Evolutionary conservation across 1,284 basidiomycete genomes (phyloP).

Genomic region (Trichosporon ovoides): DNA sequence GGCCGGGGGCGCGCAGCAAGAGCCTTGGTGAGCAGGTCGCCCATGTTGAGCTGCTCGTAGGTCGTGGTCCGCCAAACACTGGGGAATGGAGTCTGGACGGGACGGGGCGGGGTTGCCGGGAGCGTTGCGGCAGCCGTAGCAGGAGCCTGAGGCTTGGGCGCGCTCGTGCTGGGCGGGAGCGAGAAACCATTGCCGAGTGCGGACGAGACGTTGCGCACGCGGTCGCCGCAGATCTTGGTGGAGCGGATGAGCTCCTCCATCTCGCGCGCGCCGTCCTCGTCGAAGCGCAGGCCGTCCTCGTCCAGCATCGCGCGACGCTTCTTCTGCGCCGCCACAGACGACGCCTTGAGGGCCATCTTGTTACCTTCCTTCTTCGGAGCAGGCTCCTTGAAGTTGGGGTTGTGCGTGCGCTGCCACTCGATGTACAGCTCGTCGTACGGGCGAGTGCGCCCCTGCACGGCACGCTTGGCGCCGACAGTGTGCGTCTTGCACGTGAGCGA

Average conservation of each 20-base stretch:
- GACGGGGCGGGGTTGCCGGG: background rate
- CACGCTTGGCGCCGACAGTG: conserved; percentile 92
- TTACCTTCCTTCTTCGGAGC: conserved; percentile 55
- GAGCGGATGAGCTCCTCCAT: conserved; percentile 57
- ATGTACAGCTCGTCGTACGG: conserved; percentile 80
- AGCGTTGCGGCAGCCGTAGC: conserved; percentile 4
- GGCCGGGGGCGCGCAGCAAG: conserved; percentile 31
- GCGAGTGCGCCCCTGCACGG: conserved; percentile 79
- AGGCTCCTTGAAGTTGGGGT: conserved; percentile 90
- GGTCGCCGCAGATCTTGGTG: conserved; percentile 56
- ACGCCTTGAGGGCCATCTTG: conserved; percentile 14
- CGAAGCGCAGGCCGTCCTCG: conserved; percentile 59
- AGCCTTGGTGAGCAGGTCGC: conserved; percentile 37
- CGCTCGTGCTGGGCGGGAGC: background rate
- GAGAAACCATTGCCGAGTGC: conserved; percentile 1
- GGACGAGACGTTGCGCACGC: conserved; percentile 9
- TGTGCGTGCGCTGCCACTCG: conserved; percentile 88
- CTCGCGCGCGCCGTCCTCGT: conserved; percentile 70
- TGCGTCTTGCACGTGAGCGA: conserved; percentile 98
- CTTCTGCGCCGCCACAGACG: conserved; percentile 31
- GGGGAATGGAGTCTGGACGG: conserved; percentile 6
- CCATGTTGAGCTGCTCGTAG: conserved; percentile 31
- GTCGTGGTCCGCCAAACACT: conserved; percentile 28
- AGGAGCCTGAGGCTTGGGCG: background rate
- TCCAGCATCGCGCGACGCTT: conserved; percentile 15